Base-by-base conservation (phyloP, 1,139 yeast genomes). In the Saccharomyces hybrid region DNA sequence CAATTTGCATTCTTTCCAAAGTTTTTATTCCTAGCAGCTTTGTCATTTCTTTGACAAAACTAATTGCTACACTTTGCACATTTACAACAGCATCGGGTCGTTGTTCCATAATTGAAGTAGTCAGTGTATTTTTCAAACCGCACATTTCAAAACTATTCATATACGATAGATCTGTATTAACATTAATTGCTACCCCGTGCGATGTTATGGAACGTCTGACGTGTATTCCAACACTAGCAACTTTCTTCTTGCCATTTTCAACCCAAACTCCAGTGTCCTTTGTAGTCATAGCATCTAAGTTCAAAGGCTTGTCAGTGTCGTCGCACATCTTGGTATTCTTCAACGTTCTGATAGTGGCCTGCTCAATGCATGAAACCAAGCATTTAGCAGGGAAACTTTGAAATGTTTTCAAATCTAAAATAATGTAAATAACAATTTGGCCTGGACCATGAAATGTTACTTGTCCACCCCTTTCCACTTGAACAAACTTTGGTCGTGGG, bases 381-480 rank as follows among this genome's bases (percentile, higher is more conserved):
- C 96, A 88, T 62, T 83, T 79, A 0, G 90, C 85, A 0, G 88
- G 78, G 47, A 90, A 73, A 51, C 78, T 72, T 44, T 71, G 64
- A 63, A 87, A 86, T 48, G 80, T 77, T 58, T 79, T 77, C 54
- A 93, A 74, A 68, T 93, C 97, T 48, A 95, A 58, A 2, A 95
- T 78, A 16, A 95, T 84, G 66, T 91, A 95, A 2, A 89, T 83
- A 3, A 91, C 97, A 48, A 90, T 70, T 70, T 95, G 99, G 0
- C 99, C 99, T 2, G 91, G 85, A 0, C 98, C 98, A 72, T 95
- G 99, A 78, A 89, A 95, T 0, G 99, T 93, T 0, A 93, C 83
- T 68, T 93, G 96, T 0, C 99, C 99, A n/a, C 99, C 99, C 57
- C 99, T 76, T 57, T 83, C 84, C 0, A 95, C 79, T 64, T 88